Evolutionary conservation across 2,329 filamentous ascomycete genomes (phyloP), one percentile per base, ranked within the genome.

Genomic region (Calonectria ilicicola): DNA sequence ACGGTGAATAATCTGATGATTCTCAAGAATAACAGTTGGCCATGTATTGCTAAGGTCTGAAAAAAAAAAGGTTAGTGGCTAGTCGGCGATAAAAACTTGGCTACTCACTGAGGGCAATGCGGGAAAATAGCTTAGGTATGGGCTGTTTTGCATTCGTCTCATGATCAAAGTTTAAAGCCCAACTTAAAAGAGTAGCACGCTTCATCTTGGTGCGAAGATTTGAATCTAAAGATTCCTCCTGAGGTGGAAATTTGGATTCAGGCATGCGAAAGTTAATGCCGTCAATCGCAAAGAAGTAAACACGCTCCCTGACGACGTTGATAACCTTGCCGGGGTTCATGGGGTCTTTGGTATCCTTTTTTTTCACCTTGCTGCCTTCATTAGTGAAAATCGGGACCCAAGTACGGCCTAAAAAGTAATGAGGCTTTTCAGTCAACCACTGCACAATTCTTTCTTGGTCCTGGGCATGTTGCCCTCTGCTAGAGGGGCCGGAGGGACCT

Each of bases 61-160:
- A 2, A 40, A 17, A 2, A 40, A 32, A n/a, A 32, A 46, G 47
- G 49, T 75, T 70, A 77, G 51, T 42, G n/a, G 12, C 8, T 56
- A 23, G 4, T 23, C 6, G 12, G 23, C 17, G 0, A 27, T 7
- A 6, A 2, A 26, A 32, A 5, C 6, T 1, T 1, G 21, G 5
- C 2, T 21, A 75, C 82, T 75, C 81, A 91, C 89, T 89, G 1
- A 92, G 82, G 2, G 87, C 81, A 46, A 92, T 87, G 12, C 91
- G 87, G 0, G 90, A 89, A 74, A 92, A 93, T 0, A 92, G 81
- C 74, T 93, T 93, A 2, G 89, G 81, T 6, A 86, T 83, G 0
- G 87, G 83, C 70, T 92, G 87, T 0, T 79, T 10, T 4, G 81
- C 75, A 69, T 90, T 92, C 0, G 81, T 71, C 3, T 82, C 14